Evolutionary conservation across 1,284 basidiomycete genomes (phyloP).

Genomic region (Golubevia sp.): DNA sequence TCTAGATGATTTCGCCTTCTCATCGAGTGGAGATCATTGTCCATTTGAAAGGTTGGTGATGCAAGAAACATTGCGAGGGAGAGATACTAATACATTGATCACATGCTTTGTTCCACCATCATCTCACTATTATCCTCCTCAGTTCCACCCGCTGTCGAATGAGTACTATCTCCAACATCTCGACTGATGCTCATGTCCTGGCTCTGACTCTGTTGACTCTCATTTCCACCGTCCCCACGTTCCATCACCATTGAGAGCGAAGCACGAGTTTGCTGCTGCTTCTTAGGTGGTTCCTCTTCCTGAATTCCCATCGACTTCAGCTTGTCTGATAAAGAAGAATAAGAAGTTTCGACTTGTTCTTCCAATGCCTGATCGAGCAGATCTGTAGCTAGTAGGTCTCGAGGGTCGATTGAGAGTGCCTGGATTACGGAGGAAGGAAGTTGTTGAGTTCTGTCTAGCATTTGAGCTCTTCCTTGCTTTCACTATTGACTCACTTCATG

Average conservation of each 20-base stretch:
- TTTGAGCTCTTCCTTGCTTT: not conserved
- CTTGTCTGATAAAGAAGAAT: not conserved
- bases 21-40: too few species aligned
- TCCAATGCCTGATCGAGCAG: constrained; percentile 36
- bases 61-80: too few species aligned
- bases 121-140: too few species aligned
- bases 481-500: constrained; percentile 32
- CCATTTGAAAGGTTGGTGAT: too few species aligned
- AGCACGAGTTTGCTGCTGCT: not conserved
- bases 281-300: not conserved
- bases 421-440: not conserved
- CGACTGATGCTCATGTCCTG: not conserved
- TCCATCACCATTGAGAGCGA: not conserved
- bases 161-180: too few species aligned
- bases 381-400: constrained; percentile 32
- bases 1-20: too few species aligned
- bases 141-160: too few species aligned
- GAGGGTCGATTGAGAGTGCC: constrained; percentile 30
- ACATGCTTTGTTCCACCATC: too few species aligned
- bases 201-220: not conserved
- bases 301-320: not conserved
- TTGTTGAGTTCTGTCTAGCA: not conserved
- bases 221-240: not conserved
- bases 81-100: too few species aligned
- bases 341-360: constrained; percentile 9